phyloP scores from a whole-genome alignment of 163 green algal genomes.

The Coccomyxa subellipsoidea region DNA sequence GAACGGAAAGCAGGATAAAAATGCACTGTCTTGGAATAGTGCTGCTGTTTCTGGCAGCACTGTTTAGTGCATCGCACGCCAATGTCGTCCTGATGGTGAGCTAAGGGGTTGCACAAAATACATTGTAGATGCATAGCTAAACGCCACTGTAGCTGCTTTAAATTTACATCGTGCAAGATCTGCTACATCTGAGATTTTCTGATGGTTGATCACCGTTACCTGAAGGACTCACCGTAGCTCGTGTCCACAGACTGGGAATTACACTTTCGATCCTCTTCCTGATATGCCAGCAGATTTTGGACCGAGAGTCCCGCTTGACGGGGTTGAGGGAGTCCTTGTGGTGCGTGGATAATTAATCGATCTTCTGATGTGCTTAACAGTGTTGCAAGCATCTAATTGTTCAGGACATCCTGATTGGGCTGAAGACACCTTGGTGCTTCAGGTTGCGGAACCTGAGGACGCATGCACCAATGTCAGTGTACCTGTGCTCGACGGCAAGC shows the following conservation, averaged over 20 bases:
- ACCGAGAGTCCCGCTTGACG: constrained; percentile 49
- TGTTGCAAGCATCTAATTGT: too few relatives aligned
- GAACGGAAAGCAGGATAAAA: neutral
- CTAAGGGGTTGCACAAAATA: neutral
- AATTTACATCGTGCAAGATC: too few relatives aligned
- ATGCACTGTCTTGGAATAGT: neutral
- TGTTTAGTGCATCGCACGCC: neutral
- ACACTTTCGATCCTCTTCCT: constrained; percentile 3
- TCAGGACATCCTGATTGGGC: neutral
- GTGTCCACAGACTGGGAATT: neutral
- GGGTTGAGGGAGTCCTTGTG: constrained; percentile 54
- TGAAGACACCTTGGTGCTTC: neutral
- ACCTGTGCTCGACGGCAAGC: constrained; percentile 20
- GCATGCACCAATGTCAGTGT: constrained; percentile 44
- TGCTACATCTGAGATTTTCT: neutral
- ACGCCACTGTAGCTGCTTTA: neutral
- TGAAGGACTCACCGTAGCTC: neutral
- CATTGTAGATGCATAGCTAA: neutral
- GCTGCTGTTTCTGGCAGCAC: neutral
- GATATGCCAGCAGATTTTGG: constrained; percentile 73
- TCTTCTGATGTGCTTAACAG: neutral
- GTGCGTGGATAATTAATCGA: constrained; percentile 21
- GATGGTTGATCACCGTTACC: neutral
- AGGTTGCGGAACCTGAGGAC: constrained; percentile 69
- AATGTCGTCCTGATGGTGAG: neutral